Conservation (phyloP, 2,329 filamentous ascomycete species). For the Colletotrichum lini region DNA sequence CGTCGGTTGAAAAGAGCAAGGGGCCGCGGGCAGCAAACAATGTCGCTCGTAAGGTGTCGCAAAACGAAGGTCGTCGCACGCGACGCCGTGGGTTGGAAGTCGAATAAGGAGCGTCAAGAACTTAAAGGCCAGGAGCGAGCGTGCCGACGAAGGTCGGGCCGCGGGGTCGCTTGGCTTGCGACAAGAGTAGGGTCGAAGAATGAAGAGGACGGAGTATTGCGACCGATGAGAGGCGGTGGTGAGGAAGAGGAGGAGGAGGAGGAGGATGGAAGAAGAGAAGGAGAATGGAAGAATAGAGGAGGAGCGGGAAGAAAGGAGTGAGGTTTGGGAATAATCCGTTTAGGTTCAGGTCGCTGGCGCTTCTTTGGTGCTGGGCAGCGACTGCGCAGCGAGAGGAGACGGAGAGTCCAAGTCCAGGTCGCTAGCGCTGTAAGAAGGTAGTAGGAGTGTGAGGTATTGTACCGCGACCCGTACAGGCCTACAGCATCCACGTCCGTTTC, state of each 20-base stretch:
- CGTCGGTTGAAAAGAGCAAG: slow-evolving; percentile 15
- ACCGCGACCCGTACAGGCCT: not conserved
- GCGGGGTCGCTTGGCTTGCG: slow-evolving; percentile 38
- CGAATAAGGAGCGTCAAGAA: slow-evolving; percentile 41
- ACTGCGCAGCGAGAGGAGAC: slow-evolving; percentile 15
- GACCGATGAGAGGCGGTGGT: not conserved
- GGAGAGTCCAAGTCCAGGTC: not conserved
- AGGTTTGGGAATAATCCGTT: slow-evolving; percentile 40
- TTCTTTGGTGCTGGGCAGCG: slow-evolving; percentile 25
- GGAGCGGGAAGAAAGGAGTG: slow-evolving; percentile 26
- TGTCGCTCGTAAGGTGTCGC: slow-evolving; percentile 36
- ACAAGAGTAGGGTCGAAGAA: slow-evolving; percentile 32
- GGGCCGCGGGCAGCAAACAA: slow-evolving; percentile 8
- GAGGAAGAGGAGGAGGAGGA: not conserved
- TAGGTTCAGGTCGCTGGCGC: slow-evolving; percentile 35
- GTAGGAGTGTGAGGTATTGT: slow-evolving; percentile 1
- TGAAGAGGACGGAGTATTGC: slow-evolving; percentile 16
- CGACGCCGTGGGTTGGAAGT: slow-evolving; percentile 38
- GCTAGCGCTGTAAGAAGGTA: slow-evolving; percentile 6
- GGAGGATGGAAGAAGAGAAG: slow-evolving; percentile 19
- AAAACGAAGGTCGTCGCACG: slow-evolving; percentile 43
- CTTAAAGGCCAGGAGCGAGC: slow-evolving; percentile 25
- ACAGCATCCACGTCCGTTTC: not conserved
- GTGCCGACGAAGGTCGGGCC: slow-evolving; percentile 23
- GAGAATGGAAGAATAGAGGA: slow-evolving; percentile 7